Evolutionary conservation across 2,329 filamentous ascomycete species (phyloP).

Genomic region (Aureobasidium pullulans): DNA sequence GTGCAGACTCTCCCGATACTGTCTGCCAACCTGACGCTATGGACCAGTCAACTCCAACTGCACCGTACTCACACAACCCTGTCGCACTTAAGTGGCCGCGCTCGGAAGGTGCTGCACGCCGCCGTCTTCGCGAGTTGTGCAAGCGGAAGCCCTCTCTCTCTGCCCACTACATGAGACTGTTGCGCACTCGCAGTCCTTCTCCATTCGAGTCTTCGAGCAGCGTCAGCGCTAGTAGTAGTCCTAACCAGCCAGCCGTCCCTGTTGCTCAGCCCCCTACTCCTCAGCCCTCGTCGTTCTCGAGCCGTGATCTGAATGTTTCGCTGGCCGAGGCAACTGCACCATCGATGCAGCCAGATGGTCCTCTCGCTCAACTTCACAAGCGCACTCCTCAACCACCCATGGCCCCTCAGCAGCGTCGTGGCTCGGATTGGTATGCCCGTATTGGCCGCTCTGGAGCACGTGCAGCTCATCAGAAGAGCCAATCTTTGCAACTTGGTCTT

Average conservation of each 20-base stretch:
- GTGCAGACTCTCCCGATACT: conserved; percentile 36
- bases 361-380: conserved; percentile 35
- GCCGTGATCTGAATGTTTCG: conserved; percentile 44
- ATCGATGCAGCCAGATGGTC: conserved; percentile 44
- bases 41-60: conserved; percentile 36
- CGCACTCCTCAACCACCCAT: conserved; percentile 30
- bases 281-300: conserved; percentile 34
- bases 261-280: neutral
- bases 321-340: conserved; percentile 44
- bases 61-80: conserved; percentile 18
- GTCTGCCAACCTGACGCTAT: conserved; percentile 39
- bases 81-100: conserved; percentile 46
- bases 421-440: conserved; percentile 35
- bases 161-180: conserved; percentile 56
- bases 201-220: conserved; percentile 40
- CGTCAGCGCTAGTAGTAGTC: conserved; percentile 16
- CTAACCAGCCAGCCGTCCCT: neutral
- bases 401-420: conserved; percentile 21
- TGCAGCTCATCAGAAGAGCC: conserved; percentile 44
- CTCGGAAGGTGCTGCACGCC: conserved; percentile 51
- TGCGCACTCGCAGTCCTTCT: conserved; percentile 54
- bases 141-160: conserved; percentile 55
- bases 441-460: conserved; percentile 40
- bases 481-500: conserved; percentile 41
- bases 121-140: conserved; percentile 52